phyloP scores from a whole-genome alignment of 2,329 filamentous ascomycete species.

The Stachybotrys echinatus region DNA sequence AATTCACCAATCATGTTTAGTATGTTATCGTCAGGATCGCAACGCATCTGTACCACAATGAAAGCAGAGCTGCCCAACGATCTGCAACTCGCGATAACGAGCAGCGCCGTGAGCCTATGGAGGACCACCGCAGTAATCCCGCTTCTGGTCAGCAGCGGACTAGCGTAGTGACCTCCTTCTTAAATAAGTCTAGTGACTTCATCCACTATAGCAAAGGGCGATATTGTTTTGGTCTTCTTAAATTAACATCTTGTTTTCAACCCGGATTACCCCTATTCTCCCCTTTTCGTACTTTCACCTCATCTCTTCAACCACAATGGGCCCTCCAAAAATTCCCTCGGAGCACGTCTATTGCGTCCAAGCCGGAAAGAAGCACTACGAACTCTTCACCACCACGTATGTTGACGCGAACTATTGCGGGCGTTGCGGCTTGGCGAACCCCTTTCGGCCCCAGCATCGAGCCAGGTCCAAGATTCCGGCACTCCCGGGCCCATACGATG shows the following conservation, averaged over 20 bases:
- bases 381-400: constrained; percentile 6
- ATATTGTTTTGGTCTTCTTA: constrained; percentile 3
- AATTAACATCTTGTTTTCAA: constrained; percentile 2
- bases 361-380: constrained; percentile 5
- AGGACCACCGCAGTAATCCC: neutral
- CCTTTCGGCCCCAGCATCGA: constrained; percentile 1
- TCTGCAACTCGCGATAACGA: neutral
- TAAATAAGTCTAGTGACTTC: constrained; percentile 2
- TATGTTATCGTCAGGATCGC: neutral
- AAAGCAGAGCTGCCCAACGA: neutral
- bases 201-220: constrained; percentile 2
- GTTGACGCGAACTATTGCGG: constrained; percentile 4
- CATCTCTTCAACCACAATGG: constrained; percentile 1
- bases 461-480: constrained; percentile 1
- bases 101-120: neutral
- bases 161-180: constrained; percentile 1
- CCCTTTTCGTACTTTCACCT: constrained; percentile 3
- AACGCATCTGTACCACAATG: neutral
- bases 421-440: constrained; percentile 3
- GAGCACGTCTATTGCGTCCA: constrained; percentile 4
- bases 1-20: no score
- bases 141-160: constrained; percentile 2
- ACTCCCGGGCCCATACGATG: neutral
- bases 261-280: neutral
- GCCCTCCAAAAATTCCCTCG: constrained; percentile 1